Percentiles rank a stretch among this genome's conserved stretches.
Evolutionary conservation across 768 basidiomycete genomes (phyloP).

Genomic region (Cystofilobasidium bisporidii): DNA sequence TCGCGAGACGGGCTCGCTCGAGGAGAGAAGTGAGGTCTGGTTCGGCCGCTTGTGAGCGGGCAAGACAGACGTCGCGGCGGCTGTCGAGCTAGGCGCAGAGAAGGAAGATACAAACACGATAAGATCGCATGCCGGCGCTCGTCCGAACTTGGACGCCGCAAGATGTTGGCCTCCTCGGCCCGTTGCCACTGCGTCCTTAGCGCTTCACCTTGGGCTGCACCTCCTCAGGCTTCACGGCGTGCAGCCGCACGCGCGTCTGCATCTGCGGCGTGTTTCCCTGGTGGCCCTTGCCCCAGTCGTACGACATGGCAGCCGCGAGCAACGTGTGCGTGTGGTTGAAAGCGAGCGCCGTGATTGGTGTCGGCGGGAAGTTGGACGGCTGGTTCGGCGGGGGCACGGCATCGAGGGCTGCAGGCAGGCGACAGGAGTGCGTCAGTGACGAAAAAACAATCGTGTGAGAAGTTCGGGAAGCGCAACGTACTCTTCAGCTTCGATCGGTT

Average conservation of each 20-base stretch:
- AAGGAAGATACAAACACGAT: too few species aligned
- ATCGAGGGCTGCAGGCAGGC: conserved; percentile 12
- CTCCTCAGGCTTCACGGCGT: conserved; percentile 20
- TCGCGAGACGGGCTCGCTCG: not conserved
- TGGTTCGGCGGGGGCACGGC: conserved; percentile 13
- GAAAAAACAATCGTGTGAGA: not conserved
- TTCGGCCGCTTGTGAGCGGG: not conserved
- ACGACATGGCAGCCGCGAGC: conserved; percentile 23
- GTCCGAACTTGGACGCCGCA: not conserved
- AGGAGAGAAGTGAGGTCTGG: conserved; percentile 15
- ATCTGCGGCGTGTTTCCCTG: conserved; percentile 16
- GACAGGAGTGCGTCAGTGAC: not conserved
- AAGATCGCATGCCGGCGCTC: not conserved
- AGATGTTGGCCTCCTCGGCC: too few species aligned
- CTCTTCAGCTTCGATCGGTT: conserved; percentile 27
- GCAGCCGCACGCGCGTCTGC: conserved; percentile 21
- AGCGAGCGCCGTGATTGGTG: conserved; percentile 22
- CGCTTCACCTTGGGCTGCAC: conserved; percentile 19
- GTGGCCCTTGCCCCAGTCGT: conserved; percentile 26
- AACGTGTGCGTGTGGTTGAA: conserved; percentile 24
- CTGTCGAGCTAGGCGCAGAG: too few species aligned
- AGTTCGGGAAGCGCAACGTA: not conserved
- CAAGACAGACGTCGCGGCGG: too few species aligned
- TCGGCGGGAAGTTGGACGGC: conserved; percentile 1
- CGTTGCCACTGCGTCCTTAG: not conserved